Evolutionary conservation across 352 stramenopile genomes (phyloP).

Genomic region (Phytophthora boehmeriae): DNA sequence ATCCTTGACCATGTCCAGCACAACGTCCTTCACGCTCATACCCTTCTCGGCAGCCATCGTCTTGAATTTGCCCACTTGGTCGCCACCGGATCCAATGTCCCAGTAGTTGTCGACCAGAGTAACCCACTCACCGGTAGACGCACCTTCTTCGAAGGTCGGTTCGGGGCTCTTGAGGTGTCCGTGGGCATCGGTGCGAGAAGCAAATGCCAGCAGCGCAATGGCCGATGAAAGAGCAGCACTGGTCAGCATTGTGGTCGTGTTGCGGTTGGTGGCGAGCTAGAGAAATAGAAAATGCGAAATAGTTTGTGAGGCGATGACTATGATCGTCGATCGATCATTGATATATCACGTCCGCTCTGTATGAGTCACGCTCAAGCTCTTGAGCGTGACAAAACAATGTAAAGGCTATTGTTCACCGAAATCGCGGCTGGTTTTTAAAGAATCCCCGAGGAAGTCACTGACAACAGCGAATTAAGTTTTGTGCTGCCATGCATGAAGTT

Average conservation of each 20-base stretch:
- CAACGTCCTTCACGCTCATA: constrained; percentile 27
- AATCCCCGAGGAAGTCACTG: no score
- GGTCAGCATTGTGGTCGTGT: constrained; percentile 4
- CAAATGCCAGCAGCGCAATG: constrained; percentile 14
- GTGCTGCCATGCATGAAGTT: no score
- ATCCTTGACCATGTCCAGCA: constrained; percentile 18
- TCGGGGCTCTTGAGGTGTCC: constrained; percentile 27
- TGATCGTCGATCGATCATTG: no score
- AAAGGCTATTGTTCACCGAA: no score
- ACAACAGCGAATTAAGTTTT: no score
- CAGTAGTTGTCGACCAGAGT: constrained; percentile 11
- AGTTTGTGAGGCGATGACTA: no score
- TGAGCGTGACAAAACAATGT: no score
- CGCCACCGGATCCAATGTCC: constrained; percentile 12
- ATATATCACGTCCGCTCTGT: no score
- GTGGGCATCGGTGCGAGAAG: constrained; percentile 15
- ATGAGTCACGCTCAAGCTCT: no score
- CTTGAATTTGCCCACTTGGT: constrained; percentile 17
- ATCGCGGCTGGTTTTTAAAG: no score
- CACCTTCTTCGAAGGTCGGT: constrained; percentile 17
- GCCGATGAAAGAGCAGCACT: constrained; percentile 6
- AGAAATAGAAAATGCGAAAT: constrained; percentile 10
- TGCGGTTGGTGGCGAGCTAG: not conserved
- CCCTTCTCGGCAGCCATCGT: constrained; percentile 16
- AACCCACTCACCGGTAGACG: constrained; percentile 16